A percentile compares a stretch with the other conserved stretches of the same genome.
Evolutionary conservation across 257 asterid species (phyloP).

Genomic region (Solanum boliviense): DNA sequence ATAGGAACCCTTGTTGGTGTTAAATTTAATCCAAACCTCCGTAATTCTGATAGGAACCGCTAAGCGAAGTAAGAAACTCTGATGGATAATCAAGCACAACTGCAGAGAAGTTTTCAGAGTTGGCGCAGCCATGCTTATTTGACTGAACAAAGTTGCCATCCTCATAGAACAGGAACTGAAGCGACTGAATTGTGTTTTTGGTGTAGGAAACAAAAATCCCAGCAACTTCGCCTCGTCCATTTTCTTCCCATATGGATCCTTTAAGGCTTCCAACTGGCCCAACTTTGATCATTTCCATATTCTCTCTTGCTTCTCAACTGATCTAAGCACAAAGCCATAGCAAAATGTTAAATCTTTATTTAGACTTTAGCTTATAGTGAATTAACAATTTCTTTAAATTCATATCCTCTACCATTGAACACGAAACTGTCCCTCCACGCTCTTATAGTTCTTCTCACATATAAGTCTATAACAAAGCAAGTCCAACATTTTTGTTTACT

Average conservation of each 20-base stretch:
- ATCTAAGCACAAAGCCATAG: neutral
- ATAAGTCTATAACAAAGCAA: neutral
- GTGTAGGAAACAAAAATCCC: neutral
- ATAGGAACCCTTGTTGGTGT: slow-evolving; percentile 3
- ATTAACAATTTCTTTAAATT: neutral
- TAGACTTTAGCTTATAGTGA: neutral
- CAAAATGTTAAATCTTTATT: neutral
- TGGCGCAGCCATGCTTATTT: neutral
- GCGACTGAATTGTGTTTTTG: neutral
- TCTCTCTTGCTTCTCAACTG: neutral
- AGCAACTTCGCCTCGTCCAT: neutral
- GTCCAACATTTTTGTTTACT: neutral
- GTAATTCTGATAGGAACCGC: neutral
- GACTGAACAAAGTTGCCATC: neutral
- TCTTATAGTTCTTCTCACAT: neutral
- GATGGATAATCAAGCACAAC: neutral
- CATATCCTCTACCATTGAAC: neutral
- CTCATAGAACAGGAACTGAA: neutral
- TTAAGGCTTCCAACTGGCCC: neutral
- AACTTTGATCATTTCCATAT: neutral
- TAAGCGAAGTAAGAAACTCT: neutral
- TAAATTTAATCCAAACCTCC: neutral
- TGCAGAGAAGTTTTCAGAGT: neutral
- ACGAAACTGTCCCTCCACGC: neutral
- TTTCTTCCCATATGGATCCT: neutral